These are phyloP conservation scores for Solanum pimpinellifolium DNA, from an alignment of 257 asterid species.

Conservation along the genomic window DNA sequence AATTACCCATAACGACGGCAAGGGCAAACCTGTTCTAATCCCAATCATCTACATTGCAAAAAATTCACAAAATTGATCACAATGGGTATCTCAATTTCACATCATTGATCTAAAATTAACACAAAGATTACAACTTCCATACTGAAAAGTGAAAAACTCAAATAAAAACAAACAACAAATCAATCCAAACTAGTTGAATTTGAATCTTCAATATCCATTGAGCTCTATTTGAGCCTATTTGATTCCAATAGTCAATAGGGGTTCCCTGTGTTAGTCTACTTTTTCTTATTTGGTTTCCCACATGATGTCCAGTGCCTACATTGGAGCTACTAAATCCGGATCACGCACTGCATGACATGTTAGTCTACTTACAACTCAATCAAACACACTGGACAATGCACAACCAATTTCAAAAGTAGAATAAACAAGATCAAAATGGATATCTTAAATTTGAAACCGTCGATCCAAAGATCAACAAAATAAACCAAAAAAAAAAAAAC, in stretches of 20 bases:
- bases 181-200: background rate
- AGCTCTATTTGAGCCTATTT: background rate
- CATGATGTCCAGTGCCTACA: background rate
- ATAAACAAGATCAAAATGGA: background rate
- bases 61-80: background rate
- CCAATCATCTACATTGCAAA: constrained; percentile 54
- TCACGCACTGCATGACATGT: background rate
- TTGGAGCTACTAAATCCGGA: background rate
- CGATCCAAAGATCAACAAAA: background rate
- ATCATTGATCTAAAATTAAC: background rate
- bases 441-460: background rate
- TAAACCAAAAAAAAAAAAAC: background rate
- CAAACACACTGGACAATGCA: background rate
- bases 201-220: background rate
- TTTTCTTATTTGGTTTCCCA: background rate
- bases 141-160: background rate
- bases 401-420: background rate
- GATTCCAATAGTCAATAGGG: background rate
- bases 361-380: background rate
- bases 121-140: background rate
- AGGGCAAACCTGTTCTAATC: constrained; percentile 75
- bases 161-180: background rate
- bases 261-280: background rate
- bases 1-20: constrained; percentile 82
- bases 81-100: background rate